These are phyloP conservation scores for Neonothopanus nambi DNA, from an alignment of 1,284 basidiomycete species.

Conservation along the genomic window DNA sequence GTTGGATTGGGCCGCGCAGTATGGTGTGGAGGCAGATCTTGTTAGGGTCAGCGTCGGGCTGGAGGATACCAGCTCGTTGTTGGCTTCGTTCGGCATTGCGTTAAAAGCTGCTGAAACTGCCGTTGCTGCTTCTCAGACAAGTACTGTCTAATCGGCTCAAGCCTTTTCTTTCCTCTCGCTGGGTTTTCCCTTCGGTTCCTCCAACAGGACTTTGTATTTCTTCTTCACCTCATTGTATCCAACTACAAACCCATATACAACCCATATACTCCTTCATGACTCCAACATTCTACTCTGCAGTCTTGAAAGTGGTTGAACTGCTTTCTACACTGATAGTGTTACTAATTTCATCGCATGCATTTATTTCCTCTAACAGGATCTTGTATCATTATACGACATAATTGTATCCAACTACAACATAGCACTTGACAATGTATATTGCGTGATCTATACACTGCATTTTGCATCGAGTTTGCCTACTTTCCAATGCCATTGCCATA, in stretches of 20 bases:
- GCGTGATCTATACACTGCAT: too few species aligned
- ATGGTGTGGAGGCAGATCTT: constrained; percentile 83
- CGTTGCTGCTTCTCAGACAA: constrained; percentile 3
- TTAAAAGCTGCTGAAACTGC: constrained; percentile 67
- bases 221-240: constrained; percentile 23
- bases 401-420: constrained; percentile 28
- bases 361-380: constrained; percentile 13
- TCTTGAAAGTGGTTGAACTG: too few species aligned
- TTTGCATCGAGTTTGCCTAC: too few species aligned
- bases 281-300: too few species aligned
- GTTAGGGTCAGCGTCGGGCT: constrained; percentile 91
- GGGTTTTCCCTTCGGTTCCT: constrained; percentile 12
- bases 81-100: constrained; percentile 66
- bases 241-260: constrained; percentile 24
- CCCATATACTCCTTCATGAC: not conserved
- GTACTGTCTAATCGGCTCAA: constrained; percentile 1
- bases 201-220: constrained; percentile 19
- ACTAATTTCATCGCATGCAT: too few species aligned
- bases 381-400: not conserved
- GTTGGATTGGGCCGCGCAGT: constrained; percentile 88
- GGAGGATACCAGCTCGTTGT: constrained; percentile 71
- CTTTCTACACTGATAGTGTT: too few species aligned
- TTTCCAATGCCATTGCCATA: too few species aligned
- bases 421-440: too few species aligned
- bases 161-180: constrained; percentile 15